These are phyloP conservation scores for Zygosaccharomyces pseudorouxii DNA, from an alignment of 805 yeast species.

Conservation along the genomic window DNA sequence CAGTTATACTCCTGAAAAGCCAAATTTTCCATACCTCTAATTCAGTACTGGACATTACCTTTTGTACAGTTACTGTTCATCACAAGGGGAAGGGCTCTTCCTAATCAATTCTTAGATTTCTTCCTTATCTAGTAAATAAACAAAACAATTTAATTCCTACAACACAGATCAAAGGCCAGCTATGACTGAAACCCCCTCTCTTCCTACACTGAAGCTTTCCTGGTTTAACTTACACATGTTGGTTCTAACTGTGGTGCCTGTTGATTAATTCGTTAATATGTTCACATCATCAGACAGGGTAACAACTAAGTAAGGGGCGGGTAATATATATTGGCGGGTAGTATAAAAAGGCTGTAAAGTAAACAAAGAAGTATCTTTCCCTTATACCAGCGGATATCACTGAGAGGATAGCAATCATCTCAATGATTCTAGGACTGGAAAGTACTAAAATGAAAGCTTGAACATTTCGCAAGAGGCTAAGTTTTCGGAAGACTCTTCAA, in stretches of 20 bases:
- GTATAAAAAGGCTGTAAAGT: neutral
- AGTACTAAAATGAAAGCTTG: too few species aligned
- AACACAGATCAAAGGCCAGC: neutral
- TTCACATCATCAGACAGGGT: neutral
- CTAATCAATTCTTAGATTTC: too few species aligned
- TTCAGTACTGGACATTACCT: constrained; percentile 3
- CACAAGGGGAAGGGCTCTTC: neutral
- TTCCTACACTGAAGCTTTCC: neutral
- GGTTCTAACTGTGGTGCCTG: neutral
- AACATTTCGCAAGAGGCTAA: too few species aligned
- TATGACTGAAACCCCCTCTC: neutral
- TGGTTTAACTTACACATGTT: neutral
- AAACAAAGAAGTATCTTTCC: neutral
- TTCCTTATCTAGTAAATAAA: too few species aligned
- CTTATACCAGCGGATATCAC: neutral
- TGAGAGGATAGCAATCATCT: neutral
- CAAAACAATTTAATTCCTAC: neutral
- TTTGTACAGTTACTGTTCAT: neutral
- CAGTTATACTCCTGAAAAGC: constrained; percentile 20
- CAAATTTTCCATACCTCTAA: constrained; percentile 11
- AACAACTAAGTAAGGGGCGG: neutral
- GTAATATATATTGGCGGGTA: neutral
- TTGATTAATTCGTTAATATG: neutral
- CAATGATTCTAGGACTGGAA: too few species aligned
- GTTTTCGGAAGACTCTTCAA: too few species aligned